These are phyloP conservation scores for Trichomonas gallinae DNA, from an alignment of 208 protist species.

Conservation along the genomic window DNA sequence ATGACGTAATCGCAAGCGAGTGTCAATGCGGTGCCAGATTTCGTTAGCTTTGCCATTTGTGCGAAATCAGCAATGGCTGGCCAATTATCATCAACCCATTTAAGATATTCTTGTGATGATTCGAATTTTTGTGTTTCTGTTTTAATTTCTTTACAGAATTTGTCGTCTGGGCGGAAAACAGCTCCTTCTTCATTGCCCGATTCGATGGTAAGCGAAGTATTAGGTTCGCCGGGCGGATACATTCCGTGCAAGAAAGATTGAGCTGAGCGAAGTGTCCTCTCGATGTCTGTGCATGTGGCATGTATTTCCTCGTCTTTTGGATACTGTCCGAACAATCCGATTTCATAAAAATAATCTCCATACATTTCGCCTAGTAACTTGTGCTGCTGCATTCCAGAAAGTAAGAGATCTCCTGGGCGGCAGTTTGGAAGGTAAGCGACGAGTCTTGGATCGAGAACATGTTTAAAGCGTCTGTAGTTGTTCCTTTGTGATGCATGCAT, in stretches of 20 bases:
- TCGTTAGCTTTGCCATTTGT: not conserved
- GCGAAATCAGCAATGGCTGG: not conserved
- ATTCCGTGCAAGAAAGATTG: not conserved
- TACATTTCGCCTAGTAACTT: not conserved
- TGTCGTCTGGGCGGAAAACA: not conserved
- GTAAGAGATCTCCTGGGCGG: not conserved
- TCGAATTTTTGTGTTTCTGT: too few relatives aligned
- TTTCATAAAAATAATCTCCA: not conserved
- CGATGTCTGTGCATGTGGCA: not conserved
- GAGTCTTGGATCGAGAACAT: not conserved
- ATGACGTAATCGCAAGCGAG: not conserved
- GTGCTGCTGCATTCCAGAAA: not conserved
- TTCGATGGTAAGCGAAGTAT: not conserved
- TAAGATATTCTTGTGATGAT: too few relatives aligned
- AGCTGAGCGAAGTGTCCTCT: not conserved
- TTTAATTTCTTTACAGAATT: not conserved
- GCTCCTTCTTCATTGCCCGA: not conserved
- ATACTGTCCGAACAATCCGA: not conserved
- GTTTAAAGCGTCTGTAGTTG: not conserved
- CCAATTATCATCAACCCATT: not conserved
- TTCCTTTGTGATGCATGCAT: not conserved
- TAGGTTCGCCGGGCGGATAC: not conserved
- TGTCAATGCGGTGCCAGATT: not conserved
- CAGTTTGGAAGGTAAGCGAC: slow-evolving; percentile 11
- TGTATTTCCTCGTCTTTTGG: not conserved